Conservation (phyloP, 2,329 filamentous ascomycete genomes). For the Cadophora sp. region DNA sequence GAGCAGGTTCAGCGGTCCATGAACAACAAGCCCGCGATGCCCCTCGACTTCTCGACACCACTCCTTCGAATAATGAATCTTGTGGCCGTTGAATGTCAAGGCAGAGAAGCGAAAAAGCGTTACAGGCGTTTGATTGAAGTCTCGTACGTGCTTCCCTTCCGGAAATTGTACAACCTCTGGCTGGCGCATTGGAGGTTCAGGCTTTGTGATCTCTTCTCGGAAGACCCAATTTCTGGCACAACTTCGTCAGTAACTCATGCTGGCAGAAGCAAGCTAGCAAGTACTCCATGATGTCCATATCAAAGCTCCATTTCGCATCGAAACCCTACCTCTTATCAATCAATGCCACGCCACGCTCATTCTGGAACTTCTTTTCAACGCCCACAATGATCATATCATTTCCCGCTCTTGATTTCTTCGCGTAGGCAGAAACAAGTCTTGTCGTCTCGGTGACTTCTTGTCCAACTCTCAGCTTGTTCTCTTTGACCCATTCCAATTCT, state of each 20-base stretch:
- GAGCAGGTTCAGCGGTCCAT: conserved; percentile 79
- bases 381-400: conserved; percentile 70
- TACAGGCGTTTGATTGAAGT: conserved; percentile 41
- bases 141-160: conserved; percentile 41
- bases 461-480: conserved; percentile 57
- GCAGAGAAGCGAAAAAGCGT: conserved; percentile 80
- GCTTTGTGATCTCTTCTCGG: conserved; percentile 36
- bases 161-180: conserved; percentile 28
- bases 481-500: conserved; percentile 56
- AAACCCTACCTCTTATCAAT: conserved; percentile 57
- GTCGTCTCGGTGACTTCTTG: conserved; percentile 64
- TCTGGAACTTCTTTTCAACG: conserved; percentile 65
- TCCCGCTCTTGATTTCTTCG: conserved; percentile 61
- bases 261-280: conserved; percentile 15
- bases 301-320: conserved; percentile 1
- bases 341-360: conserved; percentile 56
- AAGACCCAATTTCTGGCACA: conserved; percentile 43
- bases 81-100: conserved; percentile 85
- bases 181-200: conserved; percentile 36
- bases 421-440: conserved; percentile 56
- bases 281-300: not conserved
- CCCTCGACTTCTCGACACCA: conserved; percentile 51
- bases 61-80: conserved; percentile 80
- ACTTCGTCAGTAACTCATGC: conserved; percentile 15
- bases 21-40: conserved; percentile 75